Evolutionary conservation across 306 rosid genomes (phyloP).

Genomic region (Pachyrhizus erosus): DNA sequence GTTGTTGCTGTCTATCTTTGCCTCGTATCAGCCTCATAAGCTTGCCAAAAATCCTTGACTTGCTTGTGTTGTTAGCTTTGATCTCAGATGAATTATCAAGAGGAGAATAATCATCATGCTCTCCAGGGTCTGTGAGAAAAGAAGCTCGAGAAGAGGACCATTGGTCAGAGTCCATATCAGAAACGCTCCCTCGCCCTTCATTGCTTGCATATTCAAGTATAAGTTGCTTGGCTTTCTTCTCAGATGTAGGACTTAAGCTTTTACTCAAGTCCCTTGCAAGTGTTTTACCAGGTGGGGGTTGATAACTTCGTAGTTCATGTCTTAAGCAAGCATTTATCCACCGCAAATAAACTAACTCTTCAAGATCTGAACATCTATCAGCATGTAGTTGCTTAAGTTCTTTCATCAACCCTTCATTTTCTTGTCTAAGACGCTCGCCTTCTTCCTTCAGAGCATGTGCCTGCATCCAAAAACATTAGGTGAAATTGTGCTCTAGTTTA

Average conservation of each 20-base stretch:
- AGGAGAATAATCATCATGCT: constrained; percentile 58
- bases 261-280: constrained; percentile 87
- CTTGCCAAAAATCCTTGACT: constrained; percentile 59
- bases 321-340: constrained; percentile 97
- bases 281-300: constrained; percentile 71
- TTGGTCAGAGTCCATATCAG: constrained; percentile 71
- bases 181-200: constrained; percentile 50
- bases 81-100: constrained; percentile 51
- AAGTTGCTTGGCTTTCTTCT: constrained; percentile 83
- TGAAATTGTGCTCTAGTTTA: constrained; percentile 13
- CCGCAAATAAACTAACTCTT: constrained; percentile 83
- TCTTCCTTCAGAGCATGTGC: constrained; percentile 59
- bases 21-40: constrained; percentile 68
- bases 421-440: constrained; percentile 49
- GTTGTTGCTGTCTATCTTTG: constrained; percentile 47
- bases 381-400: constrained; percentile 69
- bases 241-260: constrained; percentile 78
- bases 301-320: constrained; percentile 75
- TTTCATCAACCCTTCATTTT: constrained; percentile 57
- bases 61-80: constrained; percentile 52
- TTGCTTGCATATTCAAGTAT: constrained; percentile 81
- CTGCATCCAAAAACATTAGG: constrained; percentile 51
- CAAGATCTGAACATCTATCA: constrained; percentile 72
- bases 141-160: constrained; percentile 84
- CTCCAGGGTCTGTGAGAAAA: constrained; percentile 60